Evolutionary conservation across 257 asterid species (phyloP).

Genomic region (Capsicum chinense): DNA sequence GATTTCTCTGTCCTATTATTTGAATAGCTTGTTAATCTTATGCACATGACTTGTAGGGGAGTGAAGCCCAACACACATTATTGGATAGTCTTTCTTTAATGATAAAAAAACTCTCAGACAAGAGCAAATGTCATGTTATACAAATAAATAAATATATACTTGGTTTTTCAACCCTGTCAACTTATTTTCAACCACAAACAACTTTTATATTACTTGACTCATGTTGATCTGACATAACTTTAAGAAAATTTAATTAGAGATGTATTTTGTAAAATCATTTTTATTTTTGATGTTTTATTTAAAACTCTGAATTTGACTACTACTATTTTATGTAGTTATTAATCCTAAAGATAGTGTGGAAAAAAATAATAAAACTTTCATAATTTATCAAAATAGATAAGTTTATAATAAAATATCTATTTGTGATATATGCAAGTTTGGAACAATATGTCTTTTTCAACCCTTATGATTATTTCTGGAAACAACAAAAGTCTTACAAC

Average conservation of each 20-base stretch:
- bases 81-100: neutral
- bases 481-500: neutral
- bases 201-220: too few relatives aligned
- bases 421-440: neutral
- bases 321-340: too few relatives aligned
- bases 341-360: too few relatives aligned
- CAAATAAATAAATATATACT: neutral
- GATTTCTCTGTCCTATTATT: neutral
- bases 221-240: too few relatives aligned
- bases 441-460: neutral
- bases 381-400: too few relatives aligned
- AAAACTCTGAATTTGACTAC: too few relatives aligned
- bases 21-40: neutral
- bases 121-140: neutral
- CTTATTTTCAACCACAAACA: slow-evolving; percentile 1
- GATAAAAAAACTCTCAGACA: neutral
- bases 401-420: too few relatives aligned
- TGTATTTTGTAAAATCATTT: too few relatives aligned
- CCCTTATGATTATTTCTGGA: neutral
- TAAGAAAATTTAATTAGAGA: too few relatives aligned
- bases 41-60: slow-evolving; percentile 28
- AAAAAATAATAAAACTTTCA: too few relatives aligned
- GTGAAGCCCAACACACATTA: neutral
- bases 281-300: too few relatives aligned
- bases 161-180: neutral